A percentile compares a stretch with the other conserved stretches of the same genome.
Evolutionary conservation across 805 yeast genomes (phyloP).

Genomic region (Starmerella stigmatis): DNA sequence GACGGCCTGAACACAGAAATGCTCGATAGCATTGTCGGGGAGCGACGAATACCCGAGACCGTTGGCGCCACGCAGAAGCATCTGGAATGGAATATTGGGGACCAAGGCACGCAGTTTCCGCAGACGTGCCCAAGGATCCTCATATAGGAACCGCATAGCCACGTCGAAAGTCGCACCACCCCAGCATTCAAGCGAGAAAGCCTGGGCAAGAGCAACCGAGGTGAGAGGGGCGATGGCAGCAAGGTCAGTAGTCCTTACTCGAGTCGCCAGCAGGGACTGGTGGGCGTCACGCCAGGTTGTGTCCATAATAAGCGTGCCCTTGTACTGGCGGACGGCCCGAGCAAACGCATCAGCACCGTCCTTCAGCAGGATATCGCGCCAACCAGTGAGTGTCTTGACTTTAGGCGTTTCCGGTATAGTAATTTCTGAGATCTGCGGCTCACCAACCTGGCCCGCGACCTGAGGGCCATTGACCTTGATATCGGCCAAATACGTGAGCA

Average conservation of each 20-base stretch:
- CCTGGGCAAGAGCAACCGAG: constrained; percentile 77
- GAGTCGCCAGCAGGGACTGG: constrained; percentile 92
- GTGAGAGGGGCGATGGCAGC: constrained; percentile 89
- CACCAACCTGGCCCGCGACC: constrained; percentile 89
- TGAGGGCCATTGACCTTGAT: constrained; percentile 92
- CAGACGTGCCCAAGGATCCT: constrained; percentile 97
- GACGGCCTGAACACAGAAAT: constrained; percentile 89
- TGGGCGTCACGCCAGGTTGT: constrained; percentile 99
- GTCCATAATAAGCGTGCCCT: constrained; percentile 91
- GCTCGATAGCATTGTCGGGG: constrained; percentile 98
- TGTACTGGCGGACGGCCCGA: constrained; percentile 65
- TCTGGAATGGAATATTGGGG: constrained; percentile 98
- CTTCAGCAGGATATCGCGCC: constrained; percentile 79
- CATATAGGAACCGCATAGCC: constrained; percentile 94
- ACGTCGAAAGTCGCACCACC: constrained; percentile 99
- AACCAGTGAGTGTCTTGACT: constrained; percentile 60
- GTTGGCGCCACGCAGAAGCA: constrained; percentile 98
- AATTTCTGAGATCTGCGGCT: constrained; percentile 78
- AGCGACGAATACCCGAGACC: constrained; percentile 97
- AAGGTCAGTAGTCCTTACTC: constrained; percentile 90
- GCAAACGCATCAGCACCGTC: constrained; percentile 89
- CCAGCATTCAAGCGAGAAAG: constrained; percentile 98
- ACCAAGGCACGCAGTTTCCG: constrained; percentile 77
- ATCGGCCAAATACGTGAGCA: constrained; percentile 84
- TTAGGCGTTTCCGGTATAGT: constrained; percentile 44